Evolutionary conservation across 495 filamentous ascomycete species (phyloP).

Genomic region (Lophiotrema nucula): DNA sequence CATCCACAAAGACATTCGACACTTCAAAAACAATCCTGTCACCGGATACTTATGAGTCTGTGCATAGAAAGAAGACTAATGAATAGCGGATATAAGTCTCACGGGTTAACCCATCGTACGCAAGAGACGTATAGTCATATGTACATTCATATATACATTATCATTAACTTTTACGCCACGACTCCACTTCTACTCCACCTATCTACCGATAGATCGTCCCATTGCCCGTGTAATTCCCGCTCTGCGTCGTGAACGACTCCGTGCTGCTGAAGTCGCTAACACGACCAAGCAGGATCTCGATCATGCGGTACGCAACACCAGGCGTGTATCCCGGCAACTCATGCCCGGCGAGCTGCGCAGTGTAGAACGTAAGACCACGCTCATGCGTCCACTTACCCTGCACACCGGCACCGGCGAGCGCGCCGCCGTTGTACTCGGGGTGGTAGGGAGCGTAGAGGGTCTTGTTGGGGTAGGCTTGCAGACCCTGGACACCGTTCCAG

Average conservation of each 20-base stretch:
- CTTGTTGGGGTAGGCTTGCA: slow-evolving; percentile 53
- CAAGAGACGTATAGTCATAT: too few relatives aligned
- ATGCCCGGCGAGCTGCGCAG: slow-evolving; percentile 29
- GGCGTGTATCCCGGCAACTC: slow-evolving; percentile 31
- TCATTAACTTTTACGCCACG: too few relatives aligned
- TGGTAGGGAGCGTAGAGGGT: slow-evolving; percentile 68
- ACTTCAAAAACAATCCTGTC: too few relatives aligned
- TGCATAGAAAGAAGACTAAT: too few relatives aligned
- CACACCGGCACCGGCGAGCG: slow-evolving; percentile 54
- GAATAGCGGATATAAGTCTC: too few relatives aligned
- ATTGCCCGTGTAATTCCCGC: slow-evolving; percentile 28
- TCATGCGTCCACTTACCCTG: slow-evolving; percentile 64
- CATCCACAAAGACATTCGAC: too few relatives aligned
- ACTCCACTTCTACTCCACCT: too few relatives aligned
- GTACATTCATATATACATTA: too few relatives aligned
- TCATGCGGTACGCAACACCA: slow-evolving; percentile 32
- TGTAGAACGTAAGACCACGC: slow-evolving; percentile 62
- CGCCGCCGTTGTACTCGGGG: slow-evolving; percentile 40
- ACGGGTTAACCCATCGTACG: too few relatives aligned
- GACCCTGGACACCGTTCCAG: slow-evolving; percentile 70
- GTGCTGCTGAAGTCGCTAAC: slow-evolving; percentile 29
- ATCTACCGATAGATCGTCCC: too few relatives aligned
- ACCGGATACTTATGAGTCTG: too few relatives aligned
- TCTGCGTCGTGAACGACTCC: slow-evolving; percentile 27
- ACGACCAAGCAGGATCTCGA: slow-evolving; percentile 38